A percentile compares a stretch with the other conserved stretches of the same genome.
phyloP scores from a whole-genome alignment of 1,284 basidiomycete genomes.

The Gomphus bonarii region DNA sequence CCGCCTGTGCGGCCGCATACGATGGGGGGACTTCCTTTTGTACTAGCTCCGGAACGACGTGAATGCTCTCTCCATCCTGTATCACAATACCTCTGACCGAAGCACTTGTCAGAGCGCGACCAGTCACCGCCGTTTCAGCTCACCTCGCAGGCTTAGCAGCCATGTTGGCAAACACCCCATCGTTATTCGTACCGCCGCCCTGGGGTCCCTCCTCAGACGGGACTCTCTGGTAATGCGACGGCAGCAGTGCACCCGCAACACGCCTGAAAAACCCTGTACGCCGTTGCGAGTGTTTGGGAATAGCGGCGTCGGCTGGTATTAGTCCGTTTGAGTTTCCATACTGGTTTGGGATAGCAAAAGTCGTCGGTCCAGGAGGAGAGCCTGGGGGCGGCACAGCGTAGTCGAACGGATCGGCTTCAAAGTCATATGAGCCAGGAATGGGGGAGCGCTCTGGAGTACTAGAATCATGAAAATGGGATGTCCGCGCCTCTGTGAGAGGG shows the following conservation, averaged over 20 bases:
- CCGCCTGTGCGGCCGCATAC: conserved; percentile 82
- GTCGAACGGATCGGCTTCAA: conserved; percentile 66
- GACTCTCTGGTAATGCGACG: conserved; percentile 60
- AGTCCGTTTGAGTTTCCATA: conserved; percentile 75
- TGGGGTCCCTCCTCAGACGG: conserved; percentile 25
- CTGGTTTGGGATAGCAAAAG: conserved; percentile 53
- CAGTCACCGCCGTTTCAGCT: conserved; percentile 12
- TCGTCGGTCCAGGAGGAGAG: conserved; percentile 56
- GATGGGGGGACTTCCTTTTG: conserved; percentile 80
- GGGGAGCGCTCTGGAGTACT: background rate
- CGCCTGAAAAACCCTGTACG: conserved; percentile 40
- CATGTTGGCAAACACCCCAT: conserved; percentile 95
- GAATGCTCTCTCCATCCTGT: conserved; percentile 50
- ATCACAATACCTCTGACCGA: conserved; percentile 15
- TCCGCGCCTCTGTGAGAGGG: conserved; percentile 22
- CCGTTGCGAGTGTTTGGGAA: conserved; percentile 20
- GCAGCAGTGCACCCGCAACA: conserved; percentile 59
- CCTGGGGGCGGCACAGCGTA: conserved; percentile 68
- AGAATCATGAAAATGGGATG: conserved; percentile 4
- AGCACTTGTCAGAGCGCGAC: background rate
- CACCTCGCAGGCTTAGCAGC: conserved; percentile 69
- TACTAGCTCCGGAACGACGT: conserved; percentile 67
- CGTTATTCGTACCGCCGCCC: conserved; percentile 63
- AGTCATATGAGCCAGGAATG: conserved; percentile 55
- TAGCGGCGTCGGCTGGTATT: conserved; percentile 45